Percentiles rank a stretch among this genome's conserved stretches.
These are phyloP conservation scores for Bertia moriformis DNA, from an alignment of 2,329 filamentous ascomycete species.

Conservation along the genomic window DNA sequence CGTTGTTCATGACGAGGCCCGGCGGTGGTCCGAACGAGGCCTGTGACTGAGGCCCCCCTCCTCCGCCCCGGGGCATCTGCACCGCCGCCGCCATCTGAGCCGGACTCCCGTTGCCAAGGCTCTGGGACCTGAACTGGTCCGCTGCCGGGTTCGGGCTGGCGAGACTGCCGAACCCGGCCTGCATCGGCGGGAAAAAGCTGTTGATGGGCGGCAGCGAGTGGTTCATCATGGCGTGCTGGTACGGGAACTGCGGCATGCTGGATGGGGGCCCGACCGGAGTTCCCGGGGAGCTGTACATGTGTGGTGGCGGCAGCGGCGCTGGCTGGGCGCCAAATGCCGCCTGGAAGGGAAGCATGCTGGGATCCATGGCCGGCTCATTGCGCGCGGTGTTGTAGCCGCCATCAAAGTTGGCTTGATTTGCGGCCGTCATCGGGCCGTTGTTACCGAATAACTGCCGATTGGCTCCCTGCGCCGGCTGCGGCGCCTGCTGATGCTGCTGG, in stretches of 20 bases:
- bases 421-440: slow-evolving; percentile 24
- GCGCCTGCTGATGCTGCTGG: slow-evolving; percentile 17
- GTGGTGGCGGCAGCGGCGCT: too few species aligned
- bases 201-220: slow-evolving; percentile 36
- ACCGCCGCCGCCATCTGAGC: slow-evolving; percentile 28
- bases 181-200: slow-evolving; percentile 40
- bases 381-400: slow-evolving; percentile 34
- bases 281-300: slow-evolving; percentile 33
- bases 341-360: slow-evolving; percentile 29
- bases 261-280: slow-evolving; percentile 32
- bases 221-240: slow-evolving; percentile 41
- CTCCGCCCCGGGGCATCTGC: slow-evolving; percentile 16
- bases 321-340: slow-evolving; percentile 32
- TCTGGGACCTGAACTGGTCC: slow-evolving; percentile 40
- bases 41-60: too few species aligned
- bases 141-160: slow-evolving; percentile 28
- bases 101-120: slow-evolving; percentile 32
- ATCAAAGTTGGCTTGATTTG: slow-evolving; percentile 29
- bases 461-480: too few species aligned
- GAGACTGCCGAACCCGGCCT: slow-evolving; percentile 32
- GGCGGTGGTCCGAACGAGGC: slow-evolving; percentile 22
- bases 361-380: slow-evolving; percentile 35
- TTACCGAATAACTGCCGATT: slow-evolving; percentile 39
- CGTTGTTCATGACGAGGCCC: slow-evolving; percentile 25
- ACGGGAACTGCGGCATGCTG: slow-evolving; percentile 39